Evolutionary conservation across 306 rosid species (phyloP), one percentile per base, ranked within the genome.

Genomic region (Cicer chorassanicum): DNA sequence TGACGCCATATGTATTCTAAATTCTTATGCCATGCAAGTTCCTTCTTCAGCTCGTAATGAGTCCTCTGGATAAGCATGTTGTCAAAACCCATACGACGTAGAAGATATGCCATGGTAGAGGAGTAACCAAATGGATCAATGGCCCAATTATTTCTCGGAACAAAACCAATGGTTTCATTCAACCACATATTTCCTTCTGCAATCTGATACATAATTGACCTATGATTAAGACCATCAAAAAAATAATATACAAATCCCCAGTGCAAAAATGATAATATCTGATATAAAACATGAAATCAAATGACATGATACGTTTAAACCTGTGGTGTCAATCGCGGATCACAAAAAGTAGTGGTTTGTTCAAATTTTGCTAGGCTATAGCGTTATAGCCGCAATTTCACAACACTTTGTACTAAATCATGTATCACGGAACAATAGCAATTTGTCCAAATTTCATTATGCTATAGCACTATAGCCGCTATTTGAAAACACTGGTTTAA

Each of bases 71-170:
- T 94, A 87, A 94, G 97, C 97, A 94, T 94, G 85, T 94, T 94
- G 66, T 92, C 96, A 14, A 94, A 94, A 72, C 99, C 99, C 99
- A 94, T 94, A n/a, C 99, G 93, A 14, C 99, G 97, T 19, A 94
- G 90, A 81, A 94, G 93, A 85, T 94, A 94, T 43, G 99, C 96
- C 99, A 94, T 94, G 67, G 99, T 94, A 64, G 99, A 87, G 5
- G 99, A 94, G 84, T 94, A 94, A 72, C 99, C 99, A 83, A 94
- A 94, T 72, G 99, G 99, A 89, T 94, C 99, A 66, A 94, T 94
- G 43, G 99, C 95, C 99, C 99, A 94, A 68, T 96, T 88, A 86
- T 94, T 94, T 84, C 89, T 94, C 1, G 99, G 99, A 87, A 92
- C 80, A 64, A 89, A 81, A 7, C 99, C 99, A 65, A 94, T 68